Base-by-base conservation (phyloP, 441 rosid genomes). In the Erysimum cheiri region DNA sequence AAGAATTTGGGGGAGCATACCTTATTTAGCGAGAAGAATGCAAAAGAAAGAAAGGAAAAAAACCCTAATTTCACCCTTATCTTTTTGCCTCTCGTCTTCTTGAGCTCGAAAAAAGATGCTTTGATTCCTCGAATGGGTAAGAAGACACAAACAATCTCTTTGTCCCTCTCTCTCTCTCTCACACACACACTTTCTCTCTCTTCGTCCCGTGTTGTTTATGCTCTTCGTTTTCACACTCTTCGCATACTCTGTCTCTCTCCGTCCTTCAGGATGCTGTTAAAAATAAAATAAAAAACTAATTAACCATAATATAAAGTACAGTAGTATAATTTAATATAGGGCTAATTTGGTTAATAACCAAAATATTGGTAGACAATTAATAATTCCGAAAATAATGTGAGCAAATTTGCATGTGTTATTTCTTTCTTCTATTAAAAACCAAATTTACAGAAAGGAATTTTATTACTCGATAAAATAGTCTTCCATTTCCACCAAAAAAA, bases 101-200 rank as follows among this genome's bases (percentile, higher is more conserved):
- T 36, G 61, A 65, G 77, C 73, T 71, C 76, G 69, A 24, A 32
- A 72, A 81, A 82, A 82, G 87, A 82, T 84, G 78, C 88, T 72
- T 81, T 80, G 85, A 82, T 79, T 82, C 85, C 82, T 64, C 72
- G 70, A 75, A 78, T 64, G 80, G 84, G 76, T 74, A 82, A 82
- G 73, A 72, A 63, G 69, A 66, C 75, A 70, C 64, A 76, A 69
- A 41, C 82, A 62, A 72, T 15, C 40, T 31, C 73, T 62, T 60
- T 48, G 75, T 67, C 49, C 56, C 41, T 57, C 56, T 43, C 36
- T 32, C 14, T 31, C 31, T 31, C 33, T 39, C 6, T 47, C 68
- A 47, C 19, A 56, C 40, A 58, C 40, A 59, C 55, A 50, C 29
- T 62, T 44, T 75, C 74, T 75, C 78, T 61, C 75, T 69, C 76